Percentiles rank a stretch among this genome's conserved stretches.
phyloP scores from a whole-genome alignment of 768 basidiomycete genomes.

The Hygrophoropsis aurantiaca region DNA sequence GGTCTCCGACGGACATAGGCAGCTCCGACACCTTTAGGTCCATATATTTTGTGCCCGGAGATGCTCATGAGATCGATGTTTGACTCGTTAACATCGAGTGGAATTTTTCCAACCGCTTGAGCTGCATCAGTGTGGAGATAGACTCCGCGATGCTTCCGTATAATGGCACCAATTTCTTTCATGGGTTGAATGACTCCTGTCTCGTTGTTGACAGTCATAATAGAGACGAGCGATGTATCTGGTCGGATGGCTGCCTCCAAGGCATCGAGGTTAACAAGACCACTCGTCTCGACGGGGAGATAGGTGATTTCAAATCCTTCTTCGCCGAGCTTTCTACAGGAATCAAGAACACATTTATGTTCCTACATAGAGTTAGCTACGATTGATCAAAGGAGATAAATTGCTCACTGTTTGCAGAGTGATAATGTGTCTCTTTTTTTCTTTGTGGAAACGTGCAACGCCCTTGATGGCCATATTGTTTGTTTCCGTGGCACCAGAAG shows the following conservation, averaged over 20 bases:
- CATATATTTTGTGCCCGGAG: constrained; percentile 97
- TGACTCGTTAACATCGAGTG: constrained; percentile 90
- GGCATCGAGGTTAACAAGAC: constrained; percentile 73
- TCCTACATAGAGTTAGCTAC: too few species aligned
- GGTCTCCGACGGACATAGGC: constrained; percentile 92
- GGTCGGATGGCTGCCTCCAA: constrained; percentile 89
- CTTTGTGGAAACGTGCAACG: constrained; percentile 91
- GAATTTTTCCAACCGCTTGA: constrained; percentile 91
- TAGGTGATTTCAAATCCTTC: constrained; percentile 99
- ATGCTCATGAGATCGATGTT: constrained; percentile 96
- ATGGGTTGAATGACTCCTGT: constrained; percentile 98
- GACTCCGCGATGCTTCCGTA: constrained; percentile 84
- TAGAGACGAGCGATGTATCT: constrained; percentile 90
- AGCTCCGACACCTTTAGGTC: constrained; percentile 95
- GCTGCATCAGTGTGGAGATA: constrained; percentile 98
- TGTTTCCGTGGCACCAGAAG: constrained; percentile 95
- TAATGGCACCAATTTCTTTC: constrained; percentile 87
- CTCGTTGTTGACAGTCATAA: constrained; percentile 99
- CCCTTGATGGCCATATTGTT: constrained; percentile 99
- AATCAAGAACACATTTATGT: constrained; percentile 99
- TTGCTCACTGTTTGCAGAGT: constrained; percentile 90
- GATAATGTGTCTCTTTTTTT: constrained; percentile 91
- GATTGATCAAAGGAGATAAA: not conserved
- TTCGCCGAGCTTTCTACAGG: constrained; percentile 91
- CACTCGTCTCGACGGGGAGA: constrained; percentile 88